Evolutionary conservation across 371 early-diverging fungal species (phyloP).

Genomic region (Cladochytrium tenue): DNA sequence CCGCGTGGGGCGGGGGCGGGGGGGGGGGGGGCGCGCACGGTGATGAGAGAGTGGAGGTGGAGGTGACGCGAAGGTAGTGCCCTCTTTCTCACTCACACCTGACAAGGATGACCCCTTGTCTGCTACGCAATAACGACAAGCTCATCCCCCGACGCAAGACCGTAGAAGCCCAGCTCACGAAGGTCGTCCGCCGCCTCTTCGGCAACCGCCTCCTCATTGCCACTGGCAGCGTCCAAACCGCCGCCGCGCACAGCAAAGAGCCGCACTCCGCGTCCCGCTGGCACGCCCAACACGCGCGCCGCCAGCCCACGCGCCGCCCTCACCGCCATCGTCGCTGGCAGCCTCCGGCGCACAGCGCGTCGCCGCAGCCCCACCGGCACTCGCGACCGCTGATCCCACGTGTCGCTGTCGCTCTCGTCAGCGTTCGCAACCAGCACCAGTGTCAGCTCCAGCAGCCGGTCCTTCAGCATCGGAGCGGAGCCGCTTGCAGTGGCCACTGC

Average conservation of each 20-base stretch:
- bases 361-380: constrained; percentile 11
- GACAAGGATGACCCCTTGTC: no score
- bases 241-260: neutral
- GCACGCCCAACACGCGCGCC: neutral
- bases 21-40: no score
- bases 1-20: no score
- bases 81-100: no score
- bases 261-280: neutral
- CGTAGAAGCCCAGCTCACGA: neutral
- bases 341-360: constrained; percentile 41
- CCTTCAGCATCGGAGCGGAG: constrained; percentile 54
- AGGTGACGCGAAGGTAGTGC: no score
- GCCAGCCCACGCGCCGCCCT: constrained; percentile 29
- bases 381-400: neutral
- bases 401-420: no score
- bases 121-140: neutral
- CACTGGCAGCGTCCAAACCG: no score
- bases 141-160: neutral
- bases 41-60: no score
- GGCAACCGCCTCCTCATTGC: no score
- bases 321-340: constrained; percentile 57
- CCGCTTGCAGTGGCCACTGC: constrained; percentile 37
- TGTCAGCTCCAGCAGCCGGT: constrained; percentile 57
- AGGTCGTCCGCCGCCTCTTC: neutral
- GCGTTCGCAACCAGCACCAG: constrained; percentile 4